These are phyloP conservation scores for Ogataea degrootiae DNA, from an alignment of 805 yeast genomes.

Conservation along the genomic window DNA sequence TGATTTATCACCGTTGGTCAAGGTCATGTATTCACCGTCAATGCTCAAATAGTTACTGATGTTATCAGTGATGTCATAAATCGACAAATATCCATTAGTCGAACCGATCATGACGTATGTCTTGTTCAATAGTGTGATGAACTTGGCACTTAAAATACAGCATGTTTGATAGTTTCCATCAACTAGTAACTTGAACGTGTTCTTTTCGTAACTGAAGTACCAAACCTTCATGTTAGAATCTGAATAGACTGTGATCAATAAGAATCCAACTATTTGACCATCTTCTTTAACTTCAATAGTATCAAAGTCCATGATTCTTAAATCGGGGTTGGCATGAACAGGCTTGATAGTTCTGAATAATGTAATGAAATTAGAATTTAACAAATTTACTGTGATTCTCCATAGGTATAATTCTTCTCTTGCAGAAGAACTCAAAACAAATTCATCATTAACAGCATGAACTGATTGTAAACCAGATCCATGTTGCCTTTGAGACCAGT, in stretches of 20 bases:
- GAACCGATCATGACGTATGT: conserved; percentile 53
- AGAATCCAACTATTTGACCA: conserved; percentile 34
- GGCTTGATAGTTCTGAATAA: conserved; percentile 54
- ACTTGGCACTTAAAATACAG: conserved; percentile 64
- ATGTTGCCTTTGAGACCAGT: conserved; percentile 71
- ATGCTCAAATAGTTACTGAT: conserved; percentile 8
- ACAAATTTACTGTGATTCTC: conserved; percentile 43
- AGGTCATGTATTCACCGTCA: background rate
- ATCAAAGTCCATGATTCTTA: conserved; percentile 86
- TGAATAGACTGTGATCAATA: conserved; percentile 73
- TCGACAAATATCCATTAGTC: conserved; percentile 75
- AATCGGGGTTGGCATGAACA: conserved; percentile 60
- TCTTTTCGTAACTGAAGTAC: conserved; percentile 38
- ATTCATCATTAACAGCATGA: conserved; percentile 49
- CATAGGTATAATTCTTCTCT: conserved; percentile 86
- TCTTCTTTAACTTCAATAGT: conserved; percentile 32
- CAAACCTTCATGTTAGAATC: conserved; percentile 74
- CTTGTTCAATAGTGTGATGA: conserved; percentile 31
- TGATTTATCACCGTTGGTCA: background rate
- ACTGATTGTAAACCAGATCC: conserved; percentile 84
- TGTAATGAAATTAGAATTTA: conserved; percentile 32
- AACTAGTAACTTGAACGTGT: conserved; percentile 39
- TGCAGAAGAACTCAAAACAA: conserved; percentile 61
- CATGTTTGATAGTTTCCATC: conserved; percentile 61
- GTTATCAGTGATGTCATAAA: conserved; percentile 48